Percentiles rank a stretch among this genome's conserved stretches.
Evolutionary conservation across 495 filamentous ascomycete species (phyloP).

Genomic region (Penicillium tannophilum): DNA sequence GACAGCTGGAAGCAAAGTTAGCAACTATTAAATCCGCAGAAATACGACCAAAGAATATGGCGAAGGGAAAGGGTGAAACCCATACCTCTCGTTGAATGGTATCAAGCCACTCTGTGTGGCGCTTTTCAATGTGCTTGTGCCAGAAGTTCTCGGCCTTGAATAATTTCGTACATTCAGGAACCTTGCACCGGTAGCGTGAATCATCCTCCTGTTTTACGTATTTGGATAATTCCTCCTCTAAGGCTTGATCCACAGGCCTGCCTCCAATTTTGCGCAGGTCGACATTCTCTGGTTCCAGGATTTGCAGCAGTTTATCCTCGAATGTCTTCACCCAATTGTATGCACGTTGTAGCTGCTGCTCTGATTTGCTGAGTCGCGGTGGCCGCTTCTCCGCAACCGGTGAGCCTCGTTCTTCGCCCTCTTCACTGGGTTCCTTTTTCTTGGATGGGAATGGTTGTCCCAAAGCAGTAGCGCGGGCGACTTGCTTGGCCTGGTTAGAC

Average conservation of each 20-base stretch:
- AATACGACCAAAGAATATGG: background rate
- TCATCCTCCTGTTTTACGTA: slow-evolving; percentile 97
- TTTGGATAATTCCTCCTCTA: slow-evolving; percentile 84
- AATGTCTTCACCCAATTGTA: slow-evolving; percentile 99
- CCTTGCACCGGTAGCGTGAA: slow-evolving; percentile 93
- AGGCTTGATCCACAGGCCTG: slow-evolving; percentile 78
- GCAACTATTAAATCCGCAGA: background rate
- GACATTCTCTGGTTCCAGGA: slow-evolving; percentile 84
- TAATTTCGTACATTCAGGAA: slow-evolving; percentile 91
- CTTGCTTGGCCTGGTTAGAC: slow-evolving; percentile 76
- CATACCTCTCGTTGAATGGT: slow-evolving; percentile 80
- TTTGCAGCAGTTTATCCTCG: slow-evolving; percentile 92
- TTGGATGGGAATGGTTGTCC: slow-evolving; percentile 80
- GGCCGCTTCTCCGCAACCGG: slow-evolving; percentile 67
- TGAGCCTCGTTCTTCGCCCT: slow-evolving; percentile 62
- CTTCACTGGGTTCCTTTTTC: slow-evolving; percentile 68
- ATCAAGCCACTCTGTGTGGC: slow-evolving; percentile 86
- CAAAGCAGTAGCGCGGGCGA: slow-evolving; percentile 78
- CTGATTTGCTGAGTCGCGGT: slow-evolving; percentile 70
- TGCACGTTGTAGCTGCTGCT: slow-evolving; percentile 88
- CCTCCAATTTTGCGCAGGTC: slow-evolving; percentile 89
- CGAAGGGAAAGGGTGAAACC: slow-evolving; percentile 11
- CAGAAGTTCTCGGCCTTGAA: slow-evolving; percentile 98
- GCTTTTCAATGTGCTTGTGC: slow-evolving; percentile 97
- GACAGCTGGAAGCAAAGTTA: slow-evolving; percentile 59